phyloP scores from a whole-genome alignment of 495 filamentous ascomycete genomes.

The Hyaloscypha variabilis region DNA sequence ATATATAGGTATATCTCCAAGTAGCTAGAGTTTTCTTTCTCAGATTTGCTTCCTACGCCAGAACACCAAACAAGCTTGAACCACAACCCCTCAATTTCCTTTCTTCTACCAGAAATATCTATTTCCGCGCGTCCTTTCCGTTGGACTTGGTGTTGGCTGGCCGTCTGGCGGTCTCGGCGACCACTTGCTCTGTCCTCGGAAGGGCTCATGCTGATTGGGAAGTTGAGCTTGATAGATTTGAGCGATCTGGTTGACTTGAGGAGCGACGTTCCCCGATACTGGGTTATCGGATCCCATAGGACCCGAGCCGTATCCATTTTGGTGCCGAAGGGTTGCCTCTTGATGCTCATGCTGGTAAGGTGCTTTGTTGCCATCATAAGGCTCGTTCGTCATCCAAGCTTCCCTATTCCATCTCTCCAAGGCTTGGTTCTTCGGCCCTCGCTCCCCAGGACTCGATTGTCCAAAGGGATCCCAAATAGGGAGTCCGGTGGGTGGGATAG shows the following conservation, averaged over 20 bases:
- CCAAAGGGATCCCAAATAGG: slow-evolving; percentile 52
- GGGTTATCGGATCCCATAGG: slow-evolving; percentile 8
- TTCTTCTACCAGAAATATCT: slow-evolving; percentile 12
- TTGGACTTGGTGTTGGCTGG: neutral
- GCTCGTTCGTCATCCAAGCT: slow-evolving; percentile 11
- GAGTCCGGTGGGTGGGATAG: slow-evolving; percentile 57
- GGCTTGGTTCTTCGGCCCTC: slow-evolving; percentile 28
- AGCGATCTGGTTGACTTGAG: neutral
- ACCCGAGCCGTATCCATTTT: slow-evolving; percentile 10
- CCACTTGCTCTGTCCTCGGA: neutral
- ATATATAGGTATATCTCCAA: neutral
- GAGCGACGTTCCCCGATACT: neutral
- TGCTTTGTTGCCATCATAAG: slow-evolving; percentile 1
- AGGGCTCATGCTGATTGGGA: neutral
- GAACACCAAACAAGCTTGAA: neutral
- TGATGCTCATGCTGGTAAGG: slow-evolving; percentile 16
- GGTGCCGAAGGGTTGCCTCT: slow-evolving; percentile 4
- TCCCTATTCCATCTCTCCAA: slow-evolving; percentile 15
- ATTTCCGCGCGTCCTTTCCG: neutral
- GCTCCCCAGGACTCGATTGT: slow-evolving; percentile 8
- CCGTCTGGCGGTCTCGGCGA: neutral
- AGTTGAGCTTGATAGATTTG: slow-evolving; percentile 3
- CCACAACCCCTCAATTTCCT: neutral
- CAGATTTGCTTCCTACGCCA: neutral
- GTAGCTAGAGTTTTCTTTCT: neutral